Evolutionary conservation across 768 basidiomycete genomes (phyloP), one percentile per base, ranked within the genome.

Genomic region (Calocera viscosa): DNA sequence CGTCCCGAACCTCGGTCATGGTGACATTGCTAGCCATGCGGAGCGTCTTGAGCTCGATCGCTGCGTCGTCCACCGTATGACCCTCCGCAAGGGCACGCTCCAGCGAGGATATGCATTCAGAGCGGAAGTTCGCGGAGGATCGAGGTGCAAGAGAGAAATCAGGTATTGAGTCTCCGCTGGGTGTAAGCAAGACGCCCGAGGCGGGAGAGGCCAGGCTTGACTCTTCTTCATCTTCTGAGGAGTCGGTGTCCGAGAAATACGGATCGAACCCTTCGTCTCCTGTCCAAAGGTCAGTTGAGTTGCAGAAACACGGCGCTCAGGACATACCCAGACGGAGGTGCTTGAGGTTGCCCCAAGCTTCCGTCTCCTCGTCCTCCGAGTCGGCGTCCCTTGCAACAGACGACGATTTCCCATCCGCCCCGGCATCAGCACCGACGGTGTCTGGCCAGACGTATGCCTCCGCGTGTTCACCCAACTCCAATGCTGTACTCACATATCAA

Each of bases 11-110:
- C 64, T 86, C 81, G n/a, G 82, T 83, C 22, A 96, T 81, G 12
- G 90, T 84, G 30, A 97, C 95, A 72, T 97, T 98, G 72, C 88
- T 90, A 38, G 93, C 92, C 91, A 98, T 95, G 63, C 94, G 89
- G 49, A 99, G 83, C 49, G 95, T 96, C 78, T 95, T 93, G 68
- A 98, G 82, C 74, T 98, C 95, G 69, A 98, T 89, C 0, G 90
- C 82, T 1, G 94, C 93, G 75, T 96, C 93, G 71, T 95, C 92
- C 53, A 95, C 87, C 12, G 87, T 88, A 77, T 96, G 94, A 1
- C 83, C 87, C 76, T 99, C 95, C 10, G 86, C 82, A 75, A 95
- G 94, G 28, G 94, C 94, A 68, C 95, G 88, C 66, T 91, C 90
- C 64, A 99, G 83, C 22, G 92, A 93, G 69, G 88, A 87, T n/a